phyloP scores from a whole-genome alignment of 345 rosid species.

The Sonneratia alba region DNA sequence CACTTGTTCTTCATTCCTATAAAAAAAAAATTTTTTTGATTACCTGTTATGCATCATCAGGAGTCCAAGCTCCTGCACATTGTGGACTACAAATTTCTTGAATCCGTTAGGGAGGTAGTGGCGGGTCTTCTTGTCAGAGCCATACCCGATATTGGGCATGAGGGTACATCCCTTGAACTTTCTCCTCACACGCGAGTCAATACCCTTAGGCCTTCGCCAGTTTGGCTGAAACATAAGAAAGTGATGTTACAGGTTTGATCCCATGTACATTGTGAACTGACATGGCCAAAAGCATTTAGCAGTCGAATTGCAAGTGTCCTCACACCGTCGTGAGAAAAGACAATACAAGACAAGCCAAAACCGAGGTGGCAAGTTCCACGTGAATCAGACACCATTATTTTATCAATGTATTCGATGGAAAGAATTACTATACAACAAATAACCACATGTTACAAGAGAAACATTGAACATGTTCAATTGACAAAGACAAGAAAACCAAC shows the following conservation, averaged over 20 bases:
- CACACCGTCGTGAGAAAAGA: not conserved
- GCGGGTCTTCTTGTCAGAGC: conserved; percentile 55
- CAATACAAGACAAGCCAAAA: not conserved
- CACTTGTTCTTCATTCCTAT: no score
- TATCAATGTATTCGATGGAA: no score
- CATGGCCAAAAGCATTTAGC: not conserved
- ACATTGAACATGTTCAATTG: no score
- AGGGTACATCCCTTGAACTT: conserved; percentile 59
- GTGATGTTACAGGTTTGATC: not conserved
- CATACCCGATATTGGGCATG: conserved; percentile 69
- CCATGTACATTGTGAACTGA: not conserved
- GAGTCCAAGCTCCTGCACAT: conserved; percentile 42
- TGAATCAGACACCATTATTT: not conserved
- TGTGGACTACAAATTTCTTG: conserved; percentile 59
- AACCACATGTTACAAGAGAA: no score
- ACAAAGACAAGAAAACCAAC: not conserved
- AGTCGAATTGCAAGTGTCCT: not conserved
- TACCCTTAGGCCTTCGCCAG: conserved; percentile 68
- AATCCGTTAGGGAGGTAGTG: conserved; percentile 67
- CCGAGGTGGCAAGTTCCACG: not conserved
- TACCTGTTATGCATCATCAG: conserved; percentile 73
- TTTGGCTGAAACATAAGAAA: conserved; percentile 20
- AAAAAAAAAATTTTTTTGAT: no score
- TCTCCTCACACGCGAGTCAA: conserved; percentile 68
- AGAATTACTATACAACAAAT: not conserved